phyloP scores from a whole-genome alignment of 441 rosid species.

The Gossypium aridum region DNA sequence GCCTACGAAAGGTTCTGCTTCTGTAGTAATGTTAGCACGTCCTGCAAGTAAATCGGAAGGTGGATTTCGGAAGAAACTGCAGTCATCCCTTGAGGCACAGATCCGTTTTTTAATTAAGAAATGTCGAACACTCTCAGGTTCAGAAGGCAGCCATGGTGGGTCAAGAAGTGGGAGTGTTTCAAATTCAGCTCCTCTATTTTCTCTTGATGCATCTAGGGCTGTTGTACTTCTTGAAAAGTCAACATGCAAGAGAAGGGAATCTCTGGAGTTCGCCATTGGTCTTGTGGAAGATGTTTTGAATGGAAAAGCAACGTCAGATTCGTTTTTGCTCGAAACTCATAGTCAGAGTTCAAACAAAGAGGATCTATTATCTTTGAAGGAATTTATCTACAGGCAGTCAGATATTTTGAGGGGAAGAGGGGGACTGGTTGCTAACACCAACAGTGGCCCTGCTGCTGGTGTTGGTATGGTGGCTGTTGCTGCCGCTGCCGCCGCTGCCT shows the following conservation, averaged over 20 bases:
- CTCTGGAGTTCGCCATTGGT: slow-evolving; percentile 57
- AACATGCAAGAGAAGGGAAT: slow-evolving; percentile 42
- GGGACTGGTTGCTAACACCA: slow-evolving; percentile 40
- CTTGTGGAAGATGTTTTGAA: slow-evolving; percentile 74
- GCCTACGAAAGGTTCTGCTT: slow-evolving; percentile 53
- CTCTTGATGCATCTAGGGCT: slow-evolving; percentile 71
- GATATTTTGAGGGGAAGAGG: slow-evolving; percentile 83
- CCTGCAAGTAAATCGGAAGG: slow-evolving; percentile 70
- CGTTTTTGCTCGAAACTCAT: slow-evolving; percentile 68
- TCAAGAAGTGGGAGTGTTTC: slow-evolving; percentile 54
- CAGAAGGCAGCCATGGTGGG: slow-evolving; percentile 50
- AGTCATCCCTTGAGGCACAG: slow-evolving; percentile 77
- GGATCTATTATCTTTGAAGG: slow-evolving; percentile 58
- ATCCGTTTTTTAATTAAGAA: slow-evolving; percentile 74
- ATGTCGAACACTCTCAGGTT: slow-evolving; percentile 57
- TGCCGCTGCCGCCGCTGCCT: slow-evolving; percentile 89
- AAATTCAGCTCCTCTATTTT: slow-evolving; percentile 62
- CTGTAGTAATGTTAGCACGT: slow-evolving; percentile 76
- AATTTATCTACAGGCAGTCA: slow-evolving; percentile 61
- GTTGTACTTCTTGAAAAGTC: slow-evolving; percentile 59
- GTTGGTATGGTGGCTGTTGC: slow-evolving; percentile 85
- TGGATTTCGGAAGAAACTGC: slow-evolving; percentile 65
- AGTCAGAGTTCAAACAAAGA: slow-evolving; percentile 51
- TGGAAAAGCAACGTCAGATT: slow-evolving; percentile 65
- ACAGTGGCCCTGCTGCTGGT: slow-evolving; percentile 52